Percentiles rank a stretch among this genome's conserved stretches.
Conservation (phyloP, 2,329 filamentous ascomycete genomes). For the Paracoccidioides lutzii region DNA sequence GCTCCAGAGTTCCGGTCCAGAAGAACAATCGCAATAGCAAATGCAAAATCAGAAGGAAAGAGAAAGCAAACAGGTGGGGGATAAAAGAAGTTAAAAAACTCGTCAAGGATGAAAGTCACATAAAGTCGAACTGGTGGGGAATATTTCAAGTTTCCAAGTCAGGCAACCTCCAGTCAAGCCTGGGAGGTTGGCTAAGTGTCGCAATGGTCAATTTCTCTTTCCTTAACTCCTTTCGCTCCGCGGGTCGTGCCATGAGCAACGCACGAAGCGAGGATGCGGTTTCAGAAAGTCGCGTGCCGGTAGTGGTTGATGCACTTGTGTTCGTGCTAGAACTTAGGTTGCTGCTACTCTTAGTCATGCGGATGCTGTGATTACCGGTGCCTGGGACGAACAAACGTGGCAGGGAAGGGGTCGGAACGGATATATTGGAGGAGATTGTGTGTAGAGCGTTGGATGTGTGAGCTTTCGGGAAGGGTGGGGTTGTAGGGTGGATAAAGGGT, state of each 20-base stretch:
- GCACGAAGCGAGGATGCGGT: conserved; percentile 25
- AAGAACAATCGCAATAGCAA: neutral
- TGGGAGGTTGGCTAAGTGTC: conserved; percentile 1
- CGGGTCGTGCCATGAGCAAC: conserved; percentile 20
- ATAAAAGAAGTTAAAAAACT: neutral
- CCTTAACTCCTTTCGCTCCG: conserved; percentile 5
- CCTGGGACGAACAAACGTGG: neutral
- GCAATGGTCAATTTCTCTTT: neutral
- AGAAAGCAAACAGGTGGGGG: neutral
- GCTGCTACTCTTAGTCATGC: conserved; percentile 13
- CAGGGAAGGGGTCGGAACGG: neutral
- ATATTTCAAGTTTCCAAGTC: neutral
- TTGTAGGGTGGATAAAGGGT: neutral
- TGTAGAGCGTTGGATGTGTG: neutral
- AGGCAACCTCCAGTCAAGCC: conserved; percentile 5
- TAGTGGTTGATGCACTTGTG: conserved; percentile 16
- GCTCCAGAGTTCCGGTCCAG: neutral
- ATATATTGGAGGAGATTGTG: neutral
- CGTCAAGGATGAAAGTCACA: neutral
- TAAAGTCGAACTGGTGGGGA: neutral
- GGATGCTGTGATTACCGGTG: neutral
- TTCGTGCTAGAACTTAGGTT: conserved; percentile 25
- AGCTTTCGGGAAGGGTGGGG: neutral
- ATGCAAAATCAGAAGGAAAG: neutral
- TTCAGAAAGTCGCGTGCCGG: conserved; percentile 14